phyloP scores from a whole-genome alignment of 2,329 filamentous ascomycete species.

The Aspergillus quadricinctus region DNA sequence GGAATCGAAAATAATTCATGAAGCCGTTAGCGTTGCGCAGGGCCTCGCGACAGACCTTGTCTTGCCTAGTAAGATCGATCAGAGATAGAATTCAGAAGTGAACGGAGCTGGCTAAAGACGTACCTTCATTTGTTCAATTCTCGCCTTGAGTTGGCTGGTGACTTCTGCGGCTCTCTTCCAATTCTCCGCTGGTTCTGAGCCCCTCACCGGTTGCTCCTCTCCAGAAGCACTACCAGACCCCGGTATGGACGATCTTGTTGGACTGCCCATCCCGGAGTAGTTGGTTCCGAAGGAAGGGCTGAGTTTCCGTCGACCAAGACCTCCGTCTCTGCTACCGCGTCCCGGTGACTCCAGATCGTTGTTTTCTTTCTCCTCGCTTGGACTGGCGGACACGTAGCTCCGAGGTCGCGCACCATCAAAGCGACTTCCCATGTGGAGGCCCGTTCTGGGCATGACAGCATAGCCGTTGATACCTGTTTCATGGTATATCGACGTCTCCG shows the following conservation, averaged over 20 bases:
- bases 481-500: conserved; percentile 49
- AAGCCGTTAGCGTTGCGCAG: conserved; percentile 32
- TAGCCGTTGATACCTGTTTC: conserved; percentile 31
- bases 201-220: conserved; percentile 30
- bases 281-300: conserved; percentile 38
- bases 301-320: conserved; percentile 39
- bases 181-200: conserved; percentile 68
- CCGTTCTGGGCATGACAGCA: conserved; percentile 24
- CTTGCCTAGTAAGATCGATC: conserved; percentile 31
- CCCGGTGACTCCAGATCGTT: conserved; percentile 37
- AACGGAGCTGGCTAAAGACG: conserved; percentile 3
- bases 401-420: conserved; percentile 40
- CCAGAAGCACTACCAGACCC: conserved; percentile 35
- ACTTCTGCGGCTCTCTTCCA: conserved; percentile 98
- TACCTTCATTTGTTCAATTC: conserved; percentile 97
- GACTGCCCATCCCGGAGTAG: conserved; percentile 35
- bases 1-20: conserved; percentile 16
- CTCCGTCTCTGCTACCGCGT: conserved; percentile 26
- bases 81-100: background rate
- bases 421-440: conserved; percentile 35
- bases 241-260: conserved; percentile 32
- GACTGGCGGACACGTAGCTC: conserved; percentile 48
- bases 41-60: conserved; percentile 41
- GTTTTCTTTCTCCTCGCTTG: conserved; percentile 74
- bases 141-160: conserved; percentile 91